These are phyloP conservation scores for Macrotyloma uniflorum DNA, from an alignment of 306 rosid genomes.

Conservation along the genomic window DNA sequence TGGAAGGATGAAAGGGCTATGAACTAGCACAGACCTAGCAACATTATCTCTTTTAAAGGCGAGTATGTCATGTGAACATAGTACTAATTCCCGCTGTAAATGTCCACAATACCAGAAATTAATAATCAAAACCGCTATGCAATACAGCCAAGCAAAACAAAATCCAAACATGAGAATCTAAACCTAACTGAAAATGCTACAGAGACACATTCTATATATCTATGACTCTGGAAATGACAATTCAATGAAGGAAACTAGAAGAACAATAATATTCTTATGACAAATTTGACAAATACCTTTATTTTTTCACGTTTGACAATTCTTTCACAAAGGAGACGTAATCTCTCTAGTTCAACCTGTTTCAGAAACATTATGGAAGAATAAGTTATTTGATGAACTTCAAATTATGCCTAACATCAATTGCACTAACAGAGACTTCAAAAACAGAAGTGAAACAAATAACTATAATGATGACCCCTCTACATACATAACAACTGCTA, in stretches of 20 bases:
- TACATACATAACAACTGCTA: slow-evolving; percentile 13
- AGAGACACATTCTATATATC: not conserved
- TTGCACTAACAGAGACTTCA: not conserved
- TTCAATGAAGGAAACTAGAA: slow-evolving; percentile 13
- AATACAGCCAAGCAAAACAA: slow-evolving; percentile 2
- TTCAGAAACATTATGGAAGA: slow-evolving; percentile 38
- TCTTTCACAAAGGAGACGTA: slow-evolving; percentile 96
- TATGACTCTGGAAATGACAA: not conserved
- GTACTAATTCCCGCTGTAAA: slow-evolving; percentile 89
- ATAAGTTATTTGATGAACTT: slow-evolving; percentile 14
- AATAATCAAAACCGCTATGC: slow-evolving; percentile 26
- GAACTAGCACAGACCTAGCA: slow-evolving; percentile 67
- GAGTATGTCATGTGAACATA: slow-evolving; percentile 87
- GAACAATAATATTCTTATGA: not conserved
- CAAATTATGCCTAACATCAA: not conserved
- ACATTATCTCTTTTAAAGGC: slow-evolving; percentile 85
- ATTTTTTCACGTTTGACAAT: slow-evolving; percentile 92
- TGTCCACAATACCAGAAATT: slow-evolving; percentile 32
- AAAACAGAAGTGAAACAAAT: not conserved
- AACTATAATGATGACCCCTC: not conserved
- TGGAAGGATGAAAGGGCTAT: slow-evolving; percentile 65
- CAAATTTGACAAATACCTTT: slow-evolving; percentile 57
- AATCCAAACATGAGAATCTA: not conserved
- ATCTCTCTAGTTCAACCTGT: slow-evolving; percentile 95
- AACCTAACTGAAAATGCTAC: not conserved